Evolutionary conservation across 2,329 filamentous ascomycete genomes (phyloP).

Genomic region (Furcasterigmium furcatum): DNA sequence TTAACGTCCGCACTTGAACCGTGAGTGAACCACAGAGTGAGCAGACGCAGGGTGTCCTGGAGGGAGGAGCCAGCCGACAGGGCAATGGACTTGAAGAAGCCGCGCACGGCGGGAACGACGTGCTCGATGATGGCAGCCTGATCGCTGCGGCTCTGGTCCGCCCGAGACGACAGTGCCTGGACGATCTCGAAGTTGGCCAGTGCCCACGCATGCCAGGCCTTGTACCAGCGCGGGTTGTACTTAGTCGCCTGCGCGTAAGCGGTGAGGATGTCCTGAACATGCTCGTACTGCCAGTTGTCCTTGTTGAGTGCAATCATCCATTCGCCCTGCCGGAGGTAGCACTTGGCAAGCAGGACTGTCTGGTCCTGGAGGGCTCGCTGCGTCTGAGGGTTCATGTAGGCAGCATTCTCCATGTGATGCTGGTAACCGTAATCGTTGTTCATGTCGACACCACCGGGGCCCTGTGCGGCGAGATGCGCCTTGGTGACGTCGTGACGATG

Average conservation of each 20-base stretch:
- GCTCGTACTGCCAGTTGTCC: conserved; percentile 83
- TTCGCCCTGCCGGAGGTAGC: conserved; percentile 92
- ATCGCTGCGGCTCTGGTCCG: conserved; percentile 34
- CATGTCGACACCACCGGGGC: conserved; percentile 41
- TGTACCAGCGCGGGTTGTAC: conserved; percentile 95
- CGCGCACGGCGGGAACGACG: conserved; percentile 89
- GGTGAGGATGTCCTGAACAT: conserved; percentile 83
- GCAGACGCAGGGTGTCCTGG: conserved; percentile 87
- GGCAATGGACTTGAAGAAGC: conserved; percentile 97
- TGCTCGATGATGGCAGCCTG: conserved; percentile 74
- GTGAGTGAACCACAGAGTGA: conserved; percentile 96
- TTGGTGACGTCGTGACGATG: conserved; percentile 50
- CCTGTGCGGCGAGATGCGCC: conserved; percentile 45
- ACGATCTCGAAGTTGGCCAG: conserved; percentile 98
- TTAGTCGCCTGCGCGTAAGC: conserved; percentile 90
- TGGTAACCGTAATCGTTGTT: conserved; percentile 48
- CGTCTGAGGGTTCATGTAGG: conserved; percentile 42
- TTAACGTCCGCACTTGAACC: conserved; percentile 88
- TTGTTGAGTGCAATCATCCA: conserved; percentile 87
- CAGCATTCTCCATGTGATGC: conserved; percentile 29
- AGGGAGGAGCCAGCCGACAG: conserved; percentile 88
- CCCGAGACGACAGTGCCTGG: conserved; percentile 67
- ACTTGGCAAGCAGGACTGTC: conserved; percentile 81
- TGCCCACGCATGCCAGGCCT: conserved; percentile 99
- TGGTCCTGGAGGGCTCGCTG: conserved; percentile 56